Evolutionary conservation across 495 filamentous ascomycete genomes (phyloP).

Genomic region (Monascus purpureus): DNA sequence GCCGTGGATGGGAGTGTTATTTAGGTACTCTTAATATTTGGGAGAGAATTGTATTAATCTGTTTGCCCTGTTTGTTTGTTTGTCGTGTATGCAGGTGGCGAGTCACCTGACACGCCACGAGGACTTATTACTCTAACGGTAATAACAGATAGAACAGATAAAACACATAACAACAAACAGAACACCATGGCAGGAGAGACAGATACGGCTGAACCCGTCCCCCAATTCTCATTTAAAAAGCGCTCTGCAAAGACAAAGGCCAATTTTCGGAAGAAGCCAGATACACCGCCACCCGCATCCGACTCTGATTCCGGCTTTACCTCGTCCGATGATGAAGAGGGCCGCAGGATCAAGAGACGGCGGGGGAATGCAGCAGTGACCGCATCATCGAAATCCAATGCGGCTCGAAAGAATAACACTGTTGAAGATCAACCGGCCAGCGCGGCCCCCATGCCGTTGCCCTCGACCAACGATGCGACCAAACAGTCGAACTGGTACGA

Average conservation of each 20-base stretch:
- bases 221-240: constrained; percentile 61
- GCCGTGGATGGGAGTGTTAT: too few relatives aligned
- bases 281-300: constrained; percentile 58
- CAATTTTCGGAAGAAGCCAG: constrained; percentile 68
- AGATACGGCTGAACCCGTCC: constrained; percentile 1
- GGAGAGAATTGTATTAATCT: too few relatives aligned
- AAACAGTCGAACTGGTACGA: constrained; percentile 88
- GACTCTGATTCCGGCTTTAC: constrained; percentile 49
- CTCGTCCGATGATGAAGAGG: constrained; percentile 65
- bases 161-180: too few relatives aligned
- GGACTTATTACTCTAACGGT: too few relatives aligned
- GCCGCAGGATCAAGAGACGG: constrained; percentile 60
- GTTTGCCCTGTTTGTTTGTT: too few relatives aligned
- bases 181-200: constrained; percentile 2
- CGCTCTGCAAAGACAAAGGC: constrained; percentile 61
- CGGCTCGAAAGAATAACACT: constrained; percentile 20
- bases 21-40: too few relatives aligned
- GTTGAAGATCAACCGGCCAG: constrained; percentile 46
- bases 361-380: constrained; percentile 52
- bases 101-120: too few relatives aligned
- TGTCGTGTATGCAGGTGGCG: too few relatives aligned
- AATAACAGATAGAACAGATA: too few relatives aligned
- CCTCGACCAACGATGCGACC: constrained; percentile 74
- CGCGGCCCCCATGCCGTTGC: constrained; percentile 31
- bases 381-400: constrained; percentile 35